Base-by-base conservation (phyloP, 179 eudicot genomes). In the Silene coronaria region DNA sequence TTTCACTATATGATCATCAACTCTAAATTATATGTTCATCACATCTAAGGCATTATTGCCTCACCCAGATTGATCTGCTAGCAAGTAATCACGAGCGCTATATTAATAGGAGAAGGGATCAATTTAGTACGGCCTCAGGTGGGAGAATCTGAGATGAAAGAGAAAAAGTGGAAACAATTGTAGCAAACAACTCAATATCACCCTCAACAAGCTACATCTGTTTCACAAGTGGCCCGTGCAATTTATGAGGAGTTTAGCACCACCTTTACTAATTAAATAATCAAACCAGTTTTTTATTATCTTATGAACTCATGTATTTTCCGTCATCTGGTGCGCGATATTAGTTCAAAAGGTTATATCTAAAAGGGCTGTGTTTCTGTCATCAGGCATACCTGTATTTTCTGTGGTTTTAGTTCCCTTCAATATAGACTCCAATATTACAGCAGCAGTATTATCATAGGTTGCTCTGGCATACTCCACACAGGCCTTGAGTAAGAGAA, bases 401-500 rank as follows among this genome's bases (percentile, higher is more conserved):
- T 84, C 95, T 63, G 73, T 70, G 36, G 69, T 71, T 77, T 84
- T 82, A 75, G 79, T 84, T 77, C 90, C 84, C 77, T 85, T 87
- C 86, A 95, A 81, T 76, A 91, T 84, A 79, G 95, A 92, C 79
- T 83, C 79, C 66, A 95, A 79, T 76, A 92, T 91, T 75, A 85
- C 78, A 32, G 88, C 92, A 26, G 90, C 86, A 45, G 70, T 87
- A 77, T 84, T 76, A 79, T 88, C 96, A 51, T 82, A 77, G 75
- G 85, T 82, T 51, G 82, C 62, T 82, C 85, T 84, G 21, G 82
- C 91, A 83, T 87, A 80, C 74, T 83, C 92, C 77, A 95, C 81
- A 48, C 97, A 95, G 73, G 85, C 90, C 97, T 92, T 58, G 48
- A 80, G 63, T 70, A 80, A 48, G 79, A 64, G 22, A 32, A 73